phyloP scores from a whole-genome alignment of 1,284 basidiomycete genomes.

The Microbotryum lychnidis-dioicae region DNA sequence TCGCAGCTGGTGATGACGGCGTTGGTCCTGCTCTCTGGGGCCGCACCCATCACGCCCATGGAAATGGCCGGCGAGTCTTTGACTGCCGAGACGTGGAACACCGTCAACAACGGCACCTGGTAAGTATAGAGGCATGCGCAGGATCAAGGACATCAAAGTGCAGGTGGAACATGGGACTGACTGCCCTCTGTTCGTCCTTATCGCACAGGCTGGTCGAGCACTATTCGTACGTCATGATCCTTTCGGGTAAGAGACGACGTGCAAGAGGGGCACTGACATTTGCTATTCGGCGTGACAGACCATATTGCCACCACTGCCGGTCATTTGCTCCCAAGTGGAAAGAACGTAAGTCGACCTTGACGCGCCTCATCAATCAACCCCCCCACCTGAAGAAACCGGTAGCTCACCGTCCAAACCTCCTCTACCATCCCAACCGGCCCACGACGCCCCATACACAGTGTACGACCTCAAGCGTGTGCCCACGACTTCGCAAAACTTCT shows the following conservation, averaged over 20 bases:
- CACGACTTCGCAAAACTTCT: slow-evolving; percentile 52
- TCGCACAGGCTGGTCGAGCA: slow-evolving; percentile 32
- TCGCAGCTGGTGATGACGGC: too few species aligned
- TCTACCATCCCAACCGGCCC: slow-evolving; percentile 47
- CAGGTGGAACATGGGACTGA: neutral
- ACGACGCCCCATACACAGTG: slow-evolving; percentile 40
- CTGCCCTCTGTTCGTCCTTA: neutral
- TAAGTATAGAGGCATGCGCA: neutral
- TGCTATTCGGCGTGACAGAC: slow-evolving; percentile 44
- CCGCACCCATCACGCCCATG: slow-evolving; percentile 25
- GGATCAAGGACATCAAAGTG: neutral
- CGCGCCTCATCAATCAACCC: too few species aligned
- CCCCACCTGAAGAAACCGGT: neutral
- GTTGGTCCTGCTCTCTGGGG: too few species aligned
- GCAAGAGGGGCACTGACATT: neutral
- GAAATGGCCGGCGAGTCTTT: slow-evolving; percentile 3
- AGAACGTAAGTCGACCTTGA: slow-evolving; percentile 14
- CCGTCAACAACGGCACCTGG: slow-evolving; percentile 11
- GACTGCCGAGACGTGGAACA: slow-evolving; percentile 15
- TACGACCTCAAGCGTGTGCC: slow-evolving; percentile 50
- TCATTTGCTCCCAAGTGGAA: slow-evolving; percentile 73
- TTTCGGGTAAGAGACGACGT: too few species aligned
- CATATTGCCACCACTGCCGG: slow-evolving; percentile 70
- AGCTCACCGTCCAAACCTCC: slow-evolving; percentile 53
- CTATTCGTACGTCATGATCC: slow-evolving; percentile 24